Percentiles rank a stretch among this genome's conserved stretches.
These are phyloP conservation scores for Xylariaceae sp. DNA, from an alignment of 2,329 filamentous ascomycete genomes.

Conservation along the genomic window DNA sequence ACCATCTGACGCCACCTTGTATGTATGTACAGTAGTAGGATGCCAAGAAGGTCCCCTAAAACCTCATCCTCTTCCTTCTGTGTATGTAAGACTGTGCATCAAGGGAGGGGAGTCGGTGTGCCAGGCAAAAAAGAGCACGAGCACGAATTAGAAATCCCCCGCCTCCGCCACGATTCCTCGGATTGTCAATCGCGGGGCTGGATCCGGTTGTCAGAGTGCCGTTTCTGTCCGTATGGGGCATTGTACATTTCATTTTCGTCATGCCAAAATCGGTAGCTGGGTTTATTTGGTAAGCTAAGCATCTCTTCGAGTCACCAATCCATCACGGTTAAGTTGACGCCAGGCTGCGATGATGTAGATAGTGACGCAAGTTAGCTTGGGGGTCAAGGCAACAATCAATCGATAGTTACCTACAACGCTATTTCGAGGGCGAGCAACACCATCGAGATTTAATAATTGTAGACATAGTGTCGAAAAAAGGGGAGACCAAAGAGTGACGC, in stretches of 20 bases:
- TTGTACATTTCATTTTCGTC: too few relatives aligned
- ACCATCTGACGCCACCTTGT: constrained; percentile 2
- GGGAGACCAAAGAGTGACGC: too few relatives aligned
- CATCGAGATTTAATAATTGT: too few relatives aligned
- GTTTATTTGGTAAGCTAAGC: constrained; percentile 19
- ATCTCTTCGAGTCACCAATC: constrained; percentile 11
- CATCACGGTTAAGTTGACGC: constrained; percentile 8
- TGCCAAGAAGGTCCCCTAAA: neutral
- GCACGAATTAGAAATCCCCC: neutral
- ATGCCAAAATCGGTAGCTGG: constrained; percentile 5
- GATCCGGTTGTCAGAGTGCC: too few relatives aligned
- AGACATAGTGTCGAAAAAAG: too few relatives aligned
- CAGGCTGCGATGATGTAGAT: constrained; percentile 1
- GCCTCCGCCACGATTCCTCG: constrained; percentile 9
- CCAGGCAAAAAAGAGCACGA: neutral
- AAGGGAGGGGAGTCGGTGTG: neutral
- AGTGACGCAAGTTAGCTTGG: constrained; percentile 15
- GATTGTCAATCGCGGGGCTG: constrained; percentile 11
- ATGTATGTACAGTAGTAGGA: neutral
- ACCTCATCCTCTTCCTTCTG: neutral
- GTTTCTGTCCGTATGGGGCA: too few relatives aligned
- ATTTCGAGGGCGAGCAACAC: too few relatives aligned
- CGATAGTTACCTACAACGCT: too few relatives aligned
- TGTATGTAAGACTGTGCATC: neutral
- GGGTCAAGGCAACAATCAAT: constrained; percentile 16